Evolutionary conservation across 2,329 filamentous ascomycete genomes (phyloP).

Genomic region (Pleurostoma richardsiae): DNA sequence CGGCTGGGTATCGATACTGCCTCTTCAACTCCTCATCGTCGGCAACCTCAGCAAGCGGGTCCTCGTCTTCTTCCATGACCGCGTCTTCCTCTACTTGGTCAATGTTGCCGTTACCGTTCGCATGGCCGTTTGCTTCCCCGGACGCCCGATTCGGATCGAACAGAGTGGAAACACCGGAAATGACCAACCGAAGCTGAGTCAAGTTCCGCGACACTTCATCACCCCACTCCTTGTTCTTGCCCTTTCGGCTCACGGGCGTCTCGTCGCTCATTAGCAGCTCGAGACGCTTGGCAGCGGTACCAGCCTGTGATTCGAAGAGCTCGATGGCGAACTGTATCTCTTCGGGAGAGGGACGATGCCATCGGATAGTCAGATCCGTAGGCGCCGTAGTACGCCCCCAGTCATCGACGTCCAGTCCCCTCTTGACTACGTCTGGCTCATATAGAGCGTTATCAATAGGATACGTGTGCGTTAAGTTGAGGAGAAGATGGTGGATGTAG

Average conservation of each 20-base stretch:
- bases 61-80: conserved; percentile 41
- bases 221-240: conserved; percentile 98
- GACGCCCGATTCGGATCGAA: conserved; percentile 78
- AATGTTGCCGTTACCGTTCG: conserved; percentile 40
- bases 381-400: conserved; percentile 81
- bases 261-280: conserved; percentile 75
- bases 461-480: conserved; percentile 93
- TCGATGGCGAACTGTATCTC: conserved; percentile 88
- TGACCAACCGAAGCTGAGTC: conserved; percentile 79
- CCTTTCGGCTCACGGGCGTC: conserved; percentile 80
- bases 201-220: conserved; percentile 91
- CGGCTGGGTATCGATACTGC: conserved; percentile 83
- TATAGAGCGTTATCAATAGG: conserved; percentile 85
- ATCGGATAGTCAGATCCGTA: conserved; percentile 74
- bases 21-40: conserved; percentile 81
- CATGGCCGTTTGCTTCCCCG: conserved; percentile 39
- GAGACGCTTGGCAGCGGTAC: conserved; percentile 69
- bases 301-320: conserved; percentile 79
- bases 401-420: conserved; percentile 69
- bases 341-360: conserved; percentile 63
- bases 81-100: conserved; percentile 39
- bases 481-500: conserved; percentile 90
- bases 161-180: conserved; percentile 83
- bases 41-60: conserved; percentile 56
- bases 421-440: conserved; percentile 67